Evolutionary conservation across 495 filamentous ascomycete genomes (phyloP), one percentile per base, ranked within the genome.

Genomic region (Penicillium dipodomyicola): DNA sequence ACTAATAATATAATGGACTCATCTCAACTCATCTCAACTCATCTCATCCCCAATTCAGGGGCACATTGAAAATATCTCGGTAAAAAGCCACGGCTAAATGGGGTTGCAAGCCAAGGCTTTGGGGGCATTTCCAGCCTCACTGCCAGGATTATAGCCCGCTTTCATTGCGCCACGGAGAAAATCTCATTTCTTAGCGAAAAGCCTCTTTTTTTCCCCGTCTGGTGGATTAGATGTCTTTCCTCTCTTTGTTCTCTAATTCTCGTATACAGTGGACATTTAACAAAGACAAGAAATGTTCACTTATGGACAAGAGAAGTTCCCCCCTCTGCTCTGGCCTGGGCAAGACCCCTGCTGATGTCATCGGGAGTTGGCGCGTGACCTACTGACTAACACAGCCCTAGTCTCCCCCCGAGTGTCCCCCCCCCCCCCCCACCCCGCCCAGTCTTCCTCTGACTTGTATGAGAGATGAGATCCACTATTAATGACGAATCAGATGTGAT

Each of bases 301-400:
- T 6, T 6, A 27, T 27, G 25, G 25, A 27, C 3, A 4, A 27
- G 25, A 27, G 5, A 7, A 1, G 20, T 20, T 20, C 20, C 2
- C 25, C 25, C 22, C 22, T 23, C 22, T 23, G 22, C 22, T 23
- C 22, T 23, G 22, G 22, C 22, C 23, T 6, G 5, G 23, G 5
- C 23, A 25, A 25, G 17, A 43, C 25, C 4, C 25, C 29, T 45
- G 22, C 25, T 49, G 46, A 35, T 49, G 46, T 49, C 46, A 49
- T 49, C 41, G 41, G 41, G 41, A 43, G 5, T 9, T 22, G 46
- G 29, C 46, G 46, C 25, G 46, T 49, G 46, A 32, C 29, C 17
- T 20, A 29, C 46, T 49, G 22, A 49, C 6, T 49, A 33, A 39
- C 35, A 39, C n/a, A 39, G 35, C 35, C 35, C 35, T 39, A 17